phyloP scores from a whole-genome alignment of 306 rosid species.

The Cucumis cinereus region DNA sequence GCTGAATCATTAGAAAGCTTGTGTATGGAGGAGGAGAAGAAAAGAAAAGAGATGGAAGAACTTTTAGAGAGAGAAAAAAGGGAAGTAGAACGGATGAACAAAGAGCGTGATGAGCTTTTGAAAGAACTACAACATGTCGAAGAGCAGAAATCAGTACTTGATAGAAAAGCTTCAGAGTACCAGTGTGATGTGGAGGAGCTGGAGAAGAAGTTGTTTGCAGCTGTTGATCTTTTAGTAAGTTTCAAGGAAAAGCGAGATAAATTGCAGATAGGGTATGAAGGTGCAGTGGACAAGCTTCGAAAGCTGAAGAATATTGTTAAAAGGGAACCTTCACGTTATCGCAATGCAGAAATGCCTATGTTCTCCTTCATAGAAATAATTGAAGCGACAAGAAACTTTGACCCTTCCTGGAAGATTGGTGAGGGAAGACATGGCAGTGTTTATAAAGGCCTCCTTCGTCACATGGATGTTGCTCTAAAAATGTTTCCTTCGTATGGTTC shows the following conservation, averaged over 20 bases:
- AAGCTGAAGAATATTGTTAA: conserved; percentile 31
- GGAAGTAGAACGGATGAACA: conserved; percentile 37
- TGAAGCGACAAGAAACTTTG: conserved; percentile 72
- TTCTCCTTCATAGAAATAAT: conserved; percentile 79
- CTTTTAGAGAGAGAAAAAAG: conserved; percentile 27
- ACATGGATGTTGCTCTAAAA: conserved; percentile 76
- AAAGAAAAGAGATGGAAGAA: conserved; percentile 49
- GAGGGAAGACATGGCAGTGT: conserved; percentile 85
- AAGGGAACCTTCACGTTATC: conserved; percentile 22
- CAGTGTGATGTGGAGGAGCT: conserved; percentile 34
- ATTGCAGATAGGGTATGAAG: conserved; percentile 36
- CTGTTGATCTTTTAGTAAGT: conserved; percentile 62
- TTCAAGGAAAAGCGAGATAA: conserved; percentile 72
- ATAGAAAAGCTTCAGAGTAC: conserved; percentile 34
- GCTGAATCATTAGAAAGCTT: conserved; percentile 39
- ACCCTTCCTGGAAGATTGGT: conserved; percentile 84
- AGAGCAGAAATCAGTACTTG: conserved; percentile 38
- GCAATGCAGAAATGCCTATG: conserved; percentile 42
- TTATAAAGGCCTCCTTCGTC: conserved; percentile 64
- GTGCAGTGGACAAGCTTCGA: conserved; percentile 37
- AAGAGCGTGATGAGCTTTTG: conserved; percentile 26
- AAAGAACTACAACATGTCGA: conserved; percentile 31
- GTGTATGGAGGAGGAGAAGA: conserved; percentile 35
- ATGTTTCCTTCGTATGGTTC: conserved; percentile 89
- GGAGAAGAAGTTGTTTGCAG: conserved; percentile 74